A percentile compares a stretch with the other conserved stretches of the same genome.
Evolutionary conservation across 208 protist genomes (phyloP).

Genomic region (Leishmania mexicana): DNA sequence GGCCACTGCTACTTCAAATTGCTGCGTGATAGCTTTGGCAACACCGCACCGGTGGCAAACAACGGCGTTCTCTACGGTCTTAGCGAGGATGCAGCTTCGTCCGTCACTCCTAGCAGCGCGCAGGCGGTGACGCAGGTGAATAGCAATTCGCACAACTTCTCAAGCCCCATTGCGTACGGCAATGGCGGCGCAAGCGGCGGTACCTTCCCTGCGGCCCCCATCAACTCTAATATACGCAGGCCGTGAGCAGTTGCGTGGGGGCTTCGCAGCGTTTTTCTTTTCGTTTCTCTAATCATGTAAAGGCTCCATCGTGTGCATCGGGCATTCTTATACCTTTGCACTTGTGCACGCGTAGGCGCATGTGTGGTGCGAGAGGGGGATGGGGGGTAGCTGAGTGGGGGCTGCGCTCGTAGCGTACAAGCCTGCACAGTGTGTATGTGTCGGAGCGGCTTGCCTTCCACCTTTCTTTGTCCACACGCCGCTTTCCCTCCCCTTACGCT

Average conservation of each 20-base stretch:
- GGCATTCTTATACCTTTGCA: neutral
- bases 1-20: conserved; percentile 98
- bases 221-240: conserved; percentile 27
- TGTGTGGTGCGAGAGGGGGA: neutral
- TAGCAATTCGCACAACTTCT: conserved; percentile 36
- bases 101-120: conserved; percentile 78
- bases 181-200: conserved; percentile 7
- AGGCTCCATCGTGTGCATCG: neutral
- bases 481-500: neutral
- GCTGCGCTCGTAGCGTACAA: neutral
- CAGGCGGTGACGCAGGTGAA: conserved; percentile 34
- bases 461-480: neutral
- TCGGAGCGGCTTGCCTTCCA: neutral
- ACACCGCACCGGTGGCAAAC: conserved; percentile 80
- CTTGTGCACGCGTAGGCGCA: neutral
- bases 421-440: neutral
- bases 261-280: neutral
- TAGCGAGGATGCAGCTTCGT: conserved; percentile 83
- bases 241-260: neutral
- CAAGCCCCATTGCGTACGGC: conserved; percentile 42
- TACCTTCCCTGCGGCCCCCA: conserved; percentile 43
- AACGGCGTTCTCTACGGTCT: conserved; percentile 96
- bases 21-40: conserved; percentile 85
- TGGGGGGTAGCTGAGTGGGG: neutral
- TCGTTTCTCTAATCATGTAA: neutral